Evolutionary conservation across 192 early-diverging fungal species (phyloP).

Genomic region (Entomortierella lignicola): DNA sequence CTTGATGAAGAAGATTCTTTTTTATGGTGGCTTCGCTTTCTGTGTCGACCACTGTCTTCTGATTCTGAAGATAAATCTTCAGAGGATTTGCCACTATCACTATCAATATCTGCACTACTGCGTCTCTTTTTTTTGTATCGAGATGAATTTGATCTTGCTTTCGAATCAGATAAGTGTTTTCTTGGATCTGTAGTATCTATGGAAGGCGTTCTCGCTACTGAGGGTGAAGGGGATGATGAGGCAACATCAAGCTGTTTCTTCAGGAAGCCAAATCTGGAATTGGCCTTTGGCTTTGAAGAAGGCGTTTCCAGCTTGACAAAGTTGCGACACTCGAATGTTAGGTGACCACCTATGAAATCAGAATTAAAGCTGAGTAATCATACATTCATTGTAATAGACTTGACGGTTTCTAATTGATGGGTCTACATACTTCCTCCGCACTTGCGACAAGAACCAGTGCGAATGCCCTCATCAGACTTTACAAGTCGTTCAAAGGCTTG

Average conservation of each 20-base stretch:
- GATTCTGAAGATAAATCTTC: slow-evolving; percentile 17
- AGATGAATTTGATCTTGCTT: slow-evolving; percentile 1
- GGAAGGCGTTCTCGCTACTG: not conserved
- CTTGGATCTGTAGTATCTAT: not conserved
- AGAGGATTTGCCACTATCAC: slow-evolving; percentile 8
- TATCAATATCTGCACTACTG: slow-evolving; percentile 6
- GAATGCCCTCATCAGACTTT: slow-evolving; percentile 44
- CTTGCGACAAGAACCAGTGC: slow-evolving; percentile 42
- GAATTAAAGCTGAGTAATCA: not conserved
- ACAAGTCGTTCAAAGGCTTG: slow-evolving; percentile 48
- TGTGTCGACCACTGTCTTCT: slow-evolving; percentile 11
- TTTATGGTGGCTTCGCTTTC: slow-evolving; percentile 8
- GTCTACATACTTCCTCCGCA: slow-evolving; percentile 41
- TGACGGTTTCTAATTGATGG: not conserved
- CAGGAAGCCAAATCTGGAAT: slow-evolving; percentile 37
- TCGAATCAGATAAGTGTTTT: not conserved
- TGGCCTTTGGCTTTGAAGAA: slow-evolving; percentile 23
- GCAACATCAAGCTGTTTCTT: slow-evolving; percentile 6
- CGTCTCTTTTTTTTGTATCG: slow-evolving; percentile 18
- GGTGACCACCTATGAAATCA: slow-evolving; percentile 39
- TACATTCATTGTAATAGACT: not conserved
- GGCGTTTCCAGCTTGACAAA: slow-evolving; percentile 39
- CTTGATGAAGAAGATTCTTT: slow-evolving; percentile 18
- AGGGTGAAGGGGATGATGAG: slow-evolving; percentile 2
- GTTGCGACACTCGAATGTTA: slow-evolving; percentile 49